Percentiles rank a stretch among this genome's conserved stretches.
Conservation (phyloP, 139 green algal genomes). For the Chlorella sp. region DNA sequence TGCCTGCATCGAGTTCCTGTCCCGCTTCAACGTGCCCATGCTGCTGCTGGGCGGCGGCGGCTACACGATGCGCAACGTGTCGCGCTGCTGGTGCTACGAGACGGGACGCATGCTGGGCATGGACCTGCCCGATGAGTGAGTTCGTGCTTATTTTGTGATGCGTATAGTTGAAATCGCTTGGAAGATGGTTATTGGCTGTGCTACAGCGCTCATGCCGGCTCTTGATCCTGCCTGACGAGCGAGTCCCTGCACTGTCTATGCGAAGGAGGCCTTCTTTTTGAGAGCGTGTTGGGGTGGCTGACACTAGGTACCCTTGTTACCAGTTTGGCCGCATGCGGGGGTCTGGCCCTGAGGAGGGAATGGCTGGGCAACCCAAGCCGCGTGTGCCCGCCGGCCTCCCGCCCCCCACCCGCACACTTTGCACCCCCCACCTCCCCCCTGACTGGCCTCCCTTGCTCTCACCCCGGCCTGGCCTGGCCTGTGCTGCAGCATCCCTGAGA, state of each 20-base stretch:
- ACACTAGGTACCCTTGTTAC: too few species aligned
- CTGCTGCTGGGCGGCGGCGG: conserved; percentile 95
- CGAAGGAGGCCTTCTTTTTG: background rate
- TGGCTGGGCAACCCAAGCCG: too few species aligned
- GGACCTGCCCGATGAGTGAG: conserved; percentile 82
- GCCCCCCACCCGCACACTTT: too few species aligned
- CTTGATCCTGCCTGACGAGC: conserved; percentile 83
- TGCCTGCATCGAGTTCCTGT: conserved; percentile 97
- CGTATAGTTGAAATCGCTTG: background rate
- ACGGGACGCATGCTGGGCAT: conserved; percentile 87
- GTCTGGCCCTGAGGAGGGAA: background rate
- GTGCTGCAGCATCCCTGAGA: conserved; percentile 8
- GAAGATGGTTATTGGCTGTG: background rate
- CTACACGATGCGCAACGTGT: conserved; percentile 99
- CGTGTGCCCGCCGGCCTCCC: too few species aligned
- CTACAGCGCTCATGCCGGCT: conserved; percentile 84
- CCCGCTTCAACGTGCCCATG: conserved; percentile 92
- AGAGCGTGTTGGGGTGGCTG: background rate
- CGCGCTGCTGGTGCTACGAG: conserved; percentile 98
- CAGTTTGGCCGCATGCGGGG: too few species aligned
- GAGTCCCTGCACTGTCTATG: background rate
- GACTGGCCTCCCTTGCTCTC: background rate
- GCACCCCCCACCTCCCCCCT: too few species aligned
- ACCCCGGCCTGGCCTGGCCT: background rate
- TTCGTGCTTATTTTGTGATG: background rate